These are phyloP conservation scores for Boletus pseudo-olivaceus DNA, from an alignment of 768 basidiomycete species.

Conservation along the genomic window DNA sequence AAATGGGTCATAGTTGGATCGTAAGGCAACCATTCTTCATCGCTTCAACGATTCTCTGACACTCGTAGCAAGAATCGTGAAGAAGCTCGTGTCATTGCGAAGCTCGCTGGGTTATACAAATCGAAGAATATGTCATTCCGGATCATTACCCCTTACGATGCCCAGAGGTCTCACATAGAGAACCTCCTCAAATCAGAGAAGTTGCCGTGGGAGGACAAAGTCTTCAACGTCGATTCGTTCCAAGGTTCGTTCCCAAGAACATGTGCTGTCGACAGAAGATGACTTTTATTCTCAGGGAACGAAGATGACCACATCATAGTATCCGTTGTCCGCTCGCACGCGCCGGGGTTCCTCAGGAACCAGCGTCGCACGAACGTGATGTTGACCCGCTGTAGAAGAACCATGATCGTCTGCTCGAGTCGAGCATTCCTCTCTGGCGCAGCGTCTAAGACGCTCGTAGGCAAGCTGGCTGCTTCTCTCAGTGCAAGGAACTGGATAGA, in stretches of 20 bases:
- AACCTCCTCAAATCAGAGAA: constrained; percentile 41
- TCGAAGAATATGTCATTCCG: constrained; percentile 44
- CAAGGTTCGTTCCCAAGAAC: constrained; percentile 52
- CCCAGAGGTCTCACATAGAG: constrained; percentile 61
- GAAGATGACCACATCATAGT: constrained; percentile 74
- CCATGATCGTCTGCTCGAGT: constrained; percentile 70
- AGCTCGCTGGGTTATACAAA: constrained; percentile 52
- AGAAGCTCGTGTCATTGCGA: constrained; percentile 52
- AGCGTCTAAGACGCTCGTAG: constrained; percentile 23
- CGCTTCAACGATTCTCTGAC: constrained; percentile 2
- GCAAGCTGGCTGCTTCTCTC: constrained; percentile 19
- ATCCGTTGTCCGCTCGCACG: constrained; percentile 58
- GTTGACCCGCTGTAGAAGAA: constrained; percentile 70
- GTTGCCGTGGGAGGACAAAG: constrained; percentile 58
- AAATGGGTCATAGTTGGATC: constrained; percentile 33
- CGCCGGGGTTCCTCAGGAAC: constrained; percentile 62
- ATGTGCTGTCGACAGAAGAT: constrained; percentile 2
- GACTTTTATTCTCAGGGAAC: constrained; percentile 51
- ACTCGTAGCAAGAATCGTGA: constrained; percentile 47
- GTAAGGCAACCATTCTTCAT: constrained; percentile 16
- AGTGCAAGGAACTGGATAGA: constrained; percentile 15
- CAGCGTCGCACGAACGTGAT: constrained; percentile 77
- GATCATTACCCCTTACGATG: constrained; percentile 80
- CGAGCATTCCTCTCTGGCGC: constrained; percentile 23
- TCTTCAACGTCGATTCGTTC: constrained; percentile 76